Base-by-base conservation (phyloP, 2,329 filamentous ascomycete genomes). In the Akanthomyces uredinophilus region DNA sequence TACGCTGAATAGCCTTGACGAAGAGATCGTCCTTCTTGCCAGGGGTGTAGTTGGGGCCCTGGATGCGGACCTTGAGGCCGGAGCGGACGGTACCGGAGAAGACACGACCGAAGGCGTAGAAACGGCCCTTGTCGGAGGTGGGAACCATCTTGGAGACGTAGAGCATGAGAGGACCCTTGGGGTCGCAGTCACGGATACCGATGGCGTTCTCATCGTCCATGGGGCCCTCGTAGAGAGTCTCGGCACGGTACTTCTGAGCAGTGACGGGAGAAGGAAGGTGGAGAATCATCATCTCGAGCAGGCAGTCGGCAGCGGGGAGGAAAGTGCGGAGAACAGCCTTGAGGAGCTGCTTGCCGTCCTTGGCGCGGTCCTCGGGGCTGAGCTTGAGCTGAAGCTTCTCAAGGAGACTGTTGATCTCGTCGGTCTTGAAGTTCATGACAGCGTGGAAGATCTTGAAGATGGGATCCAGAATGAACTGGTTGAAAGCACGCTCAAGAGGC, bases 101-200 rank as follows among this genome's bases (percentile, higher is more conserved):
- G 83, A 99, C 95, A 96, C 95, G 95, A 83, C 95, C 95, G 84
- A 99, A 99, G 79, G 95, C 95, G 84, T 97, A 99, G 92, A 99
- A 99, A 83, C 95, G 94, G 81, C 95, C 95, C 90, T 97, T 98
- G 78, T 99, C 95, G 73, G 92, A 96, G 72, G 95, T 99, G 74
- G 95, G 95, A 76, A 99, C 95, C 95, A 99, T 99, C 92, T 99
- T 99, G 80, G 95, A 99, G 79, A 99, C 93, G 90, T 99, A 99
- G 71, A 98, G 86, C 95, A 99, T 99, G 81, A 99, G 95, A 74
- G 94, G 91, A 79, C 87, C 95, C 85, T 96, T 96, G 81, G 94
- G 86, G 80, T 99, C 92, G 80, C 95, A 98, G 86, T 98, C 92
- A 74, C 93, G 93, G 87, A 99, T 97, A 87, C 88, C 92, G 77